These are phyloP conservation scores for Yarrowia sp. DNA, from an alignment of 805 yeast species.

Conservation along the genomic window DNA sequence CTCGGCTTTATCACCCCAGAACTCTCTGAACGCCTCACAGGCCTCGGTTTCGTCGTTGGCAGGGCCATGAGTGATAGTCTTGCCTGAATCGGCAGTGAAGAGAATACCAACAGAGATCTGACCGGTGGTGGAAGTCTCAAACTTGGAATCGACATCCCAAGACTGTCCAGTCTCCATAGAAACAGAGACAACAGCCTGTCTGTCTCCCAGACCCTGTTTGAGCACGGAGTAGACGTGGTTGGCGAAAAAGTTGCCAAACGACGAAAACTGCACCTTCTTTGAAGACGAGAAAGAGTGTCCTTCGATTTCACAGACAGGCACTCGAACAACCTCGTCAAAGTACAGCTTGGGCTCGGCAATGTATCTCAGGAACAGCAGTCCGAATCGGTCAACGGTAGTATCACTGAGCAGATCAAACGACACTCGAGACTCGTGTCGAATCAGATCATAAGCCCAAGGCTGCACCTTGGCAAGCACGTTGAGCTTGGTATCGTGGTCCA, in stretches of 20 bases:
- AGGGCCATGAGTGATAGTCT: conserved; percentile 85
- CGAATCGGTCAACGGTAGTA: conserved; percentile 79
- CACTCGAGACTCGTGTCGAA: conserved; percentile 64
- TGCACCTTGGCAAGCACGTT: conserved; percentile 83
- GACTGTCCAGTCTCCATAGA: conserved; percentile 13
- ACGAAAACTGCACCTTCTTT: conserved; percentile 69
- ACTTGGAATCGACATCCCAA: conserved; percentile 27
- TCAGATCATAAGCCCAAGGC: conserved; percentile 56
- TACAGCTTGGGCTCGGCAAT: conserved; percentile 49
- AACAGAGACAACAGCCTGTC: conserved; percentile 37
- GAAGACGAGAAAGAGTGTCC: conserved; percentile 53
- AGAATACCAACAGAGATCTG: conserved; percentile 54
- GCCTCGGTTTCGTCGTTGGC: conserved; percentile 56
- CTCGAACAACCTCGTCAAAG: conserved; percentile 60
- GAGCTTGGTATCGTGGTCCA: conserved; percentile 46
- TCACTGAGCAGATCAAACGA: conserved; percentile 72
- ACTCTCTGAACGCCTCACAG: conserved; percentile 66
- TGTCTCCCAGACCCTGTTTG: conserved; percentile 47
- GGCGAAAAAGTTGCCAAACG: conserved; percentile 63
- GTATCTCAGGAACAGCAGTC: conserved; percentile 66
- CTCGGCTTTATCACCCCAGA: conserved; percentile 88
- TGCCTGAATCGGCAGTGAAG: conserved; percentile 72
- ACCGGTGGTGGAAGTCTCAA: conserved; percentile 27
- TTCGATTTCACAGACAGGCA: conserved; percentile 43
- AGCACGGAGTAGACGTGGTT: conserved; percentile 61